Conservation (phyloP, 2,329 filamentous ascomycete species). For the Verticillium albo-atrum region DNA sequence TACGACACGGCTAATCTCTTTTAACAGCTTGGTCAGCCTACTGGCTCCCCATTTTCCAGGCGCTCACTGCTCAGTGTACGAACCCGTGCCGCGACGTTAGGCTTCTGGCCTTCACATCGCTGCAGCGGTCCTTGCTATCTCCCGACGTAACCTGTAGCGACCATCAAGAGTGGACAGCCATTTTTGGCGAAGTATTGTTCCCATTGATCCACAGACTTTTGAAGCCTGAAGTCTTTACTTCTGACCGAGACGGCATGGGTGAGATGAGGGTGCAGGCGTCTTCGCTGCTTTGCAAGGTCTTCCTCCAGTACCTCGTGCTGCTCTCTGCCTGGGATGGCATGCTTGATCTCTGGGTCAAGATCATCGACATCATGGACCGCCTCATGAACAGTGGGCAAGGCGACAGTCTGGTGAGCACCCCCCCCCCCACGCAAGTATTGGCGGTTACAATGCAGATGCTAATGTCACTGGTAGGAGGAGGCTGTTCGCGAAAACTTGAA, state of each 20-base stretch:
- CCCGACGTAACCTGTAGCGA: slow-evolving; percentile 78
- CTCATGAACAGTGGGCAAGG: slow-evolving; percentile 94
- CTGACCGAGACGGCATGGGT: slow-evolving; percentile 88
- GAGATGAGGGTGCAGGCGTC: slow-evolving; percentile 91
- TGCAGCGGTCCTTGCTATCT: slow-evolving; percentile 83
- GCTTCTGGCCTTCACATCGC: slow-evolving; percentile 77
- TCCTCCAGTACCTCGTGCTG: slow-evolving; percentile 85
- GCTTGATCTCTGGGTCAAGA: slow-evolving; percentile 86
- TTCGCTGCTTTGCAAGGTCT: slow-evolving; percentile 90
- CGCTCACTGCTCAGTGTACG: slow-evolving; percentile 82
- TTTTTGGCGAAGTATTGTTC: slow-evolving; percentile 91
- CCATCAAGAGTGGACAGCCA: slow-evolving; percentile 89
- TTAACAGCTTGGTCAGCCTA: slow-evolving; percentile 89
- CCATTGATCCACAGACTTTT: slow-evolving; percentile 82
- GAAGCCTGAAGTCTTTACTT: slow-evolving; percentile 91
- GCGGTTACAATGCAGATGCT: background rate
- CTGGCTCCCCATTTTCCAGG: slow-evolving; percentile 92
- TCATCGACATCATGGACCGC: slow-evolving; percentile 91
- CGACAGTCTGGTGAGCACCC: slow-evolving; percentile 69
- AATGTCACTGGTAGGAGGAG: slow-evolving; percentile 61
- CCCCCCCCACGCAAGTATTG: slow-evolving; percentile 6
- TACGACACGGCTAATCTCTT: slow-evolving; percentile 17
- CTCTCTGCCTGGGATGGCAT: slow-evolving; percentile 84
- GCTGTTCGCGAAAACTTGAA: slow-evolving; percentile 93
- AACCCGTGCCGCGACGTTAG: slow-evolving; percentile 93